phyloP scores from a whole-genome alignment of 345 rosid species.

The Trapa incisa region DNA sequence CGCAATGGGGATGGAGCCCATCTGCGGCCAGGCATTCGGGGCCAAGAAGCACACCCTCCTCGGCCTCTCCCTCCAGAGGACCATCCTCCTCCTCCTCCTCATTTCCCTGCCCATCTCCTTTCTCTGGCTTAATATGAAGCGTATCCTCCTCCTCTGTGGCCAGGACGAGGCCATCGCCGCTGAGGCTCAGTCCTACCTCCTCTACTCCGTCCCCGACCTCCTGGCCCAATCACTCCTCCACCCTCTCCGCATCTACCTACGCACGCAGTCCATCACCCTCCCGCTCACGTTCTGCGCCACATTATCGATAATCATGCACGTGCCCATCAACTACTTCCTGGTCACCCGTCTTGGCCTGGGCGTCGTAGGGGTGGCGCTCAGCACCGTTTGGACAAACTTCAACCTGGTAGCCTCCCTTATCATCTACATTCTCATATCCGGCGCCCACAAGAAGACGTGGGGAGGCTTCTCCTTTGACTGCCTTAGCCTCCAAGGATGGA shows the following conservation, averaged over 20 bases:
- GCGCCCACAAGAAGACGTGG: conserved; percentile 21
- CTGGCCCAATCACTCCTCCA: conserved; percentile 28
- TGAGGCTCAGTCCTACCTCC: conserved; percentile 25
- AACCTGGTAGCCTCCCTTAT: conserved; percentile 23
- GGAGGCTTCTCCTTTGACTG: conserved; percentile 23
- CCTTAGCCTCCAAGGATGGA: conserved; percentile 20
- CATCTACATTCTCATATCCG: conserved; percentile 16
- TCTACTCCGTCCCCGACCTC: conserved; percentile 34
- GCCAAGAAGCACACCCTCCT: conserved; percentile 24
- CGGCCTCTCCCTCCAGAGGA: conserved; percentile 25
- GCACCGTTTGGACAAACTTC: conserved; percentile 27
- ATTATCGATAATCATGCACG: conserved; percentile 12
- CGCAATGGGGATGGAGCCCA: conserved; percentile 34
- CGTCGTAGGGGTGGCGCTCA: conserved; percentile 29
- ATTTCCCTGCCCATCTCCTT: conserved; percentile 30
- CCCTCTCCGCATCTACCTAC: conserved; percentile 33
- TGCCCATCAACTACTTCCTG: conserved; percentile 21
- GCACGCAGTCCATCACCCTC: conserved; percentile 23
- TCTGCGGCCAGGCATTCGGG: conserved; percentile 41
- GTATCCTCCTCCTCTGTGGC: conserved; percentile 24
- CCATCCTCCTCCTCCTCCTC: conserved; percentile 26
- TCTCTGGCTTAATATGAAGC: conserved; percentile 27
- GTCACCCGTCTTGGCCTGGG: conserved; percentile 22
- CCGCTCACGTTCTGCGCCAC: conserved; percentile 17
- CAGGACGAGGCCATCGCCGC: conserved; percentile 26